Conservation (phyloP, 2,329 filamentous ascomycete genomes). For the Camillea tinctor region DNA sequence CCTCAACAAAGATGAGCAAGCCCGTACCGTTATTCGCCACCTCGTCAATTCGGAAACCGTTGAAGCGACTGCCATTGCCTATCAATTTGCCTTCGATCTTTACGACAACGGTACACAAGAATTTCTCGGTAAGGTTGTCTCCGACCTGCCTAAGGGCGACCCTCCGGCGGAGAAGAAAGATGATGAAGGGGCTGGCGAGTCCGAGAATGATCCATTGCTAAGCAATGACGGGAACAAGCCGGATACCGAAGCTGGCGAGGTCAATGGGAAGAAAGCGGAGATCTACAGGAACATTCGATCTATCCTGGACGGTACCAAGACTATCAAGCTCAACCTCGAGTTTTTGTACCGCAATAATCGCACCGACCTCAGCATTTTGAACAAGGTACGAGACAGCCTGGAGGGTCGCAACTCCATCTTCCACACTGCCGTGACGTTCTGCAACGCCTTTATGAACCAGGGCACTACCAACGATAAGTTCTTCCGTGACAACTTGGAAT, state of each 20-base stretch:
- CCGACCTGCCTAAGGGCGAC: slow-evolving; percentile 65
- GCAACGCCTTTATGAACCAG: slow-evolving; percentile 99
- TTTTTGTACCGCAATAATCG: slow-evolving; percentile 96
- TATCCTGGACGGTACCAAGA: slow-evolving; percentile 84
- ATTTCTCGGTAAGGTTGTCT: slow-evolving; percentile 86
- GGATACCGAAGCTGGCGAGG: slow-evolving; percentile 49
- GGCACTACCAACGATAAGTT: slow-evolving; percentile 98
- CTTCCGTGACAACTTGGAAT: slow-evolving; percentile 96
- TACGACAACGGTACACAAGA: slow-evolving; percentile 99
- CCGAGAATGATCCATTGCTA: slow-evolving; percentile 50
- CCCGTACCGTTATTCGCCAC: slow-evolving; percentile 78
- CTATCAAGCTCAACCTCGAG: slow-evolving; percentile 91
- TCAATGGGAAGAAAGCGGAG: slow-evolving; percentile 53
- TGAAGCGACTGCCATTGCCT: slow-evolving; percentile 79
- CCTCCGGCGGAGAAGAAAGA: slow-evolving; percentile 39
- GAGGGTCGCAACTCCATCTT: slow-evolving; percentile 98
- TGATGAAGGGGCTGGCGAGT: slow-evolving; percentile 48
- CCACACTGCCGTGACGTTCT: slow-evolving; percentile 95
- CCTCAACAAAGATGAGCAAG: slow-evolving; percentile 86
- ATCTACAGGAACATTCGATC: slow-evolving; percentile 63
- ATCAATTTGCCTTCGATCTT: slow-evolving; percentile 96
- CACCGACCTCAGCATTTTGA: slow-evolving; percentile 86
- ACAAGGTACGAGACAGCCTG: slow-evolving; percentile 93
- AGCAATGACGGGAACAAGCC: slow-evolving; percentile 45
- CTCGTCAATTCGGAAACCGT: slow-evolving; percentile 78